Evolutionary conservation across 2,329 filamentous ascomycete species (phyloP), one percentile per base, ranked within the genome.

Genomic region (Neofusicoccum laricinum): DNA sequence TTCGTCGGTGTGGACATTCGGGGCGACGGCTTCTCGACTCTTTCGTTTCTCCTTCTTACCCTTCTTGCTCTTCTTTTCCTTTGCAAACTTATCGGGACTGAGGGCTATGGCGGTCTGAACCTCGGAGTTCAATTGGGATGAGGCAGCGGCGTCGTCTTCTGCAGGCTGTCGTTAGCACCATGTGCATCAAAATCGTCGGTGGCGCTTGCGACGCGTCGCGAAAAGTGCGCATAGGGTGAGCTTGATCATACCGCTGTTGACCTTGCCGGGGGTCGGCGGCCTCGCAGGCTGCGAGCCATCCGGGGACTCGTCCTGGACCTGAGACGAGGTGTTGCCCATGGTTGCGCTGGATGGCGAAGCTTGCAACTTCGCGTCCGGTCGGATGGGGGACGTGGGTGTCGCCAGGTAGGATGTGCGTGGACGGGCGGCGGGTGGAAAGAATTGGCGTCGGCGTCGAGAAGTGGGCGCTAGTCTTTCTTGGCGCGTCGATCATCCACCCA

Each of bases 81-180:
- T 46, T 19, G 10, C 36, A 10, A 32, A 36, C 34, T 36, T 58
- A 46, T 64, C 25, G 17, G 36, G 30, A 3, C 32, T 17, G 7
- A 17, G 45, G n/a, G 19, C 36, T 5, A 36, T 32, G 5, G 46
- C 30, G 4, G 19, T 49, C 25, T 32, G 48, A 14, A 45, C 14
- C 7, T 64, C 53, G 6, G 55, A 25, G 32, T n/a, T 34, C n/a
- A 50, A 45, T 46, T 67, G 65, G 5, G 58, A 63, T n/a, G 63
- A 63, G 15, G 65, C 65, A n/a, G 63, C 65, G 38, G 48, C 38
- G 43, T 65, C 65, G 49, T 66, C 63, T 46, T 66, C 65, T 64
- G 63, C 19, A 32, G 32, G 32, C 30, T 61, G 15, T 15, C 7
- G 53, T 58, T 34, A 58, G 53, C 40, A 32, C 40, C 19, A n/a